Base-by-base conservation (phyloP, 2,329 filamentous ascomycete genomes). In the Fusarium brachygibbosum region DNA sequence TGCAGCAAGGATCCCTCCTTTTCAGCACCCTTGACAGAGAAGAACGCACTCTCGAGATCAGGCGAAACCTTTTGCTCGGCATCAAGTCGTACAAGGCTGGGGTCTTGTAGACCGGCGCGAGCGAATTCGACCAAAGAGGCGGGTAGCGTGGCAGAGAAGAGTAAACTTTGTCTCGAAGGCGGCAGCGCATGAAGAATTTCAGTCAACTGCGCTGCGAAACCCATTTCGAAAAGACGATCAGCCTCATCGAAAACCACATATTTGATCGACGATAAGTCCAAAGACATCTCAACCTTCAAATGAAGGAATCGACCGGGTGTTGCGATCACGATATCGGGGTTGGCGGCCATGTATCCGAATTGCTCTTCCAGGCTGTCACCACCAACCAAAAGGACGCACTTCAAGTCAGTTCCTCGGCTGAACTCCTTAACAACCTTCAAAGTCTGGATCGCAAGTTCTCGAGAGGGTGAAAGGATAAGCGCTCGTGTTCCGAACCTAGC, bases 241-340 rank as follows among this genome's bases (percentile, higher is more conserved):
- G 96, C 96, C 79, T 99, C 96, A 77, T 99, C 96, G 69, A 99
- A 99, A 11, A 99, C 96, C 25, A 97, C 93, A 76, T 99, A 99
- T 72, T 89, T 88, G 65, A 99, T 91, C 6, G 93, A 97, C 1
- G 91, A 93, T n/a, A 99, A 82, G 75, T 98, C 93, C 53, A 99
- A 81, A 12, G 86, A 86, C 97, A 99, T 99, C 78, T 99, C 96
- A 21, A 98, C 95, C 81, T 98, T 97, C 69, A 99, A 82, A 84
- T 99, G 96, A 71, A 99, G 83, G 74, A 99, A 99, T 73, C 96
- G 93, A 79, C 97, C 96, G 0, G 96, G 96, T 0, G 97, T 98
- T 13, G 96, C 96, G 76, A 99, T 98, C 74, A 99, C 89, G 71
- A 99, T 97, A 78, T 99, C 97, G 0, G 97, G 96, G 78, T 99